These are phyloP conservation scores for Lotmaria passim DNA, from an alignment of 208 protist species.

Conservation along the genomic window DNA sequence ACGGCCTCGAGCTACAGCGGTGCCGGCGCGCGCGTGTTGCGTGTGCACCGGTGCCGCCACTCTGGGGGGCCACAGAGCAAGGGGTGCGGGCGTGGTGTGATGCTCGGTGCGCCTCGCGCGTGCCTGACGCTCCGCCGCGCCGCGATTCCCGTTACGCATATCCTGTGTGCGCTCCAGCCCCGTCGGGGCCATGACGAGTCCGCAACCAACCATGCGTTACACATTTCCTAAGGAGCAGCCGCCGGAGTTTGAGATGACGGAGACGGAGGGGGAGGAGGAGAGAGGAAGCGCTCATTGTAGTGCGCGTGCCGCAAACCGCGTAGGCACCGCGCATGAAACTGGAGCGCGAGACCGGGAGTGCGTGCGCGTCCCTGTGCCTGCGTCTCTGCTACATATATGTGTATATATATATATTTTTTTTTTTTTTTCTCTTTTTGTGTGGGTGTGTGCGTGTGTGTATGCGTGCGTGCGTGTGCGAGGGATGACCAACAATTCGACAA, in stretches of 20 bases:
- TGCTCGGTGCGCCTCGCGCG: slow-evolving; percentile 23
- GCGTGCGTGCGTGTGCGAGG: slow-evolving; percentile 15
- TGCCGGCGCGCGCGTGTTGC: slow-evolving; percentile 6
- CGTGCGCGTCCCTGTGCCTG: too few species aligned
- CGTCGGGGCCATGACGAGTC: slow-evolving; percentile 36
- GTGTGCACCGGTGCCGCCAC: slow-evolving; percentile 9
- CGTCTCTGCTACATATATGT: too few species aligned
- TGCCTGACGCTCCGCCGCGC: slow-evolving; percentile 25
- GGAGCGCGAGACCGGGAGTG: slow-evolving; percentile 15
- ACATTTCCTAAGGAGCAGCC: slow-evolving; percentile 1
- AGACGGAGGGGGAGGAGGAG: too few species aligned
- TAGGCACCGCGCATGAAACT: slow-evolving; percentile 32
- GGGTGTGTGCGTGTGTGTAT: too few species aligned
- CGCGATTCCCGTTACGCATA: slow-evolving; percentile 32
- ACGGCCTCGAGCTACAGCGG: slow-evolving; percentile 24
- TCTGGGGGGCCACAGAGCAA: slow-evolving; percentile 29
- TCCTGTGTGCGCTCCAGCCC: slow-evolving; percentile 36
- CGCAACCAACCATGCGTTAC: slow-evolving; percentile 33
- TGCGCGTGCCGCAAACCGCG: slow-evolving; percentile 28
- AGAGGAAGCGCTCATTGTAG: slow-evolving; percentile 16
- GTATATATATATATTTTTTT: too few species aligned
- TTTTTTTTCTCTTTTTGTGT: too few species aligned
- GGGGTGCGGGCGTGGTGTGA: slow-evolving; percentile 23
- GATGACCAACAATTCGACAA: slow-evolving; percentile 22
- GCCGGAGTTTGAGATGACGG: too few species aligned